These are phyloP conservation scores for Annona cherimola DNA, from an alignment of 164 flowering plant genomes.

Conservation along the genomic window DNA sequence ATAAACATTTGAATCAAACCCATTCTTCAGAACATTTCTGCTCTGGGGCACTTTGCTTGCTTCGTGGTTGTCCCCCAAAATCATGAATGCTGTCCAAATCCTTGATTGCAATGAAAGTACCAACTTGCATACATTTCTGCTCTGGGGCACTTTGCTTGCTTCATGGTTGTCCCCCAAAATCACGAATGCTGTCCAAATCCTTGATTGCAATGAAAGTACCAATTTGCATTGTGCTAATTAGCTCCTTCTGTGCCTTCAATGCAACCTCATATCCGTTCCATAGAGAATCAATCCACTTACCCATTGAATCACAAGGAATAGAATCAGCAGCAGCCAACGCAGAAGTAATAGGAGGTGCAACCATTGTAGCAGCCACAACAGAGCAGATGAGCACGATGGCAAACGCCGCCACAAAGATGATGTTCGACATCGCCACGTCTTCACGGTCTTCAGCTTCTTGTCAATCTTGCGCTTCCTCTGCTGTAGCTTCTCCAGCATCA, in stretches of 20 bases:
- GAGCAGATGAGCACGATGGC: constrained; percentile 69
- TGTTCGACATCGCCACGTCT: constrained; percentile 61
- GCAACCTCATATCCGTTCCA: constrained; percentile 64
- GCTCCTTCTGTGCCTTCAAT: constrained; percentile 50
- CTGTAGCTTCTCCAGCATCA: constrained; percentile 56
- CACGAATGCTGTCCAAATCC: constrained; percentile 71
- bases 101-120: too few species aligned
- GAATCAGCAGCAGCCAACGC: constrained; percentile 75
- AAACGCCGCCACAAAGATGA: constrained; percentile 59
- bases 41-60: too few species aligned
- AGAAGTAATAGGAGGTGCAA: constrained; percentile 75
- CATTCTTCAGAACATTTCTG: constrained; percentile 21
- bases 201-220: constrained; percentile 50
- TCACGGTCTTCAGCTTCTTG: constrained; percentile 46
- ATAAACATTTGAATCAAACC: constrained; percentile 27
- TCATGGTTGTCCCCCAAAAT: too few species aligned
- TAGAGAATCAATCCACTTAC: constrained; percentile 71
- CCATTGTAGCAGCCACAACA: constrained; percentile 77
- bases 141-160: too few species aligned
- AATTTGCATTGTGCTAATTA: constrained; percentile 50
- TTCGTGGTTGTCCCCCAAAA: too few species aligned
- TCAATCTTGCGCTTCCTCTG: constrained; percentile 56
- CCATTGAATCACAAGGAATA: constrained; percentile 72
- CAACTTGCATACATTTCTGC: too few species aligned
- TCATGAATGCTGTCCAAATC: too few species aligned